phyloP scores from a whole-genome alignment of 2,329 filamentous ascomycete species.

The Aspergillus bombycis region DNA sequence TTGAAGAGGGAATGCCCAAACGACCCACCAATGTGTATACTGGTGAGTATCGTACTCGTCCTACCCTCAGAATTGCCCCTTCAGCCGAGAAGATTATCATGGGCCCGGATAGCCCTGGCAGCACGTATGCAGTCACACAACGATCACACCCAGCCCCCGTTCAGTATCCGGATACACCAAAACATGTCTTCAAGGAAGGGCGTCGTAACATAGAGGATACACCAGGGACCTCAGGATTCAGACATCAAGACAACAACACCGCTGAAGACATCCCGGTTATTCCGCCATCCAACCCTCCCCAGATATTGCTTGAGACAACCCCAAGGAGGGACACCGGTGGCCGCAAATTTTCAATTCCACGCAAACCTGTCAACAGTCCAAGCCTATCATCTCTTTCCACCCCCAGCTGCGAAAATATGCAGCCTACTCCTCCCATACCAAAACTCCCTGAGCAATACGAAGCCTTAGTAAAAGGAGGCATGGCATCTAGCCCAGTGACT shows the following conservation, averaged over 20 bases:
- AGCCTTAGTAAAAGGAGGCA: neutral
- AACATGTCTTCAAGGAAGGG: neutral
- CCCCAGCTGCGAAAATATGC: neutral
- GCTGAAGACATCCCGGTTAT: neutral
- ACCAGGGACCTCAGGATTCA: neutral
- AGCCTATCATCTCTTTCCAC: constrained; percentile 11
- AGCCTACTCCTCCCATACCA: constrained; percentile 13
- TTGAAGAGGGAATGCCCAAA: constrained; percentile 39
- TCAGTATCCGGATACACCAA: constrained; percentile 5
- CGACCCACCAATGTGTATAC: constrained; percentile 23
- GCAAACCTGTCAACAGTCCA: constrained; percentile 14
- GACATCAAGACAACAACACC: neutral
- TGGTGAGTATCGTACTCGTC: constrained; percentile 29
- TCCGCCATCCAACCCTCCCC: constrained; percentile 18
- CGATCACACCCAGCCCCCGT: constrained; percentile 2
- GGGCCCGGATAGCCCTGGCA: constrained; percentile 17
- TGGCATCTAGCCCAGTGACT: constrained; percentile 2
- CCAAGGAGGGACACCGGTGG: constrained; percentile 15
- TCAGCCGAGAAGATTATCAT: constrained; percentile 33
- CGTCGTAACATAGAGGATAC: neutral
- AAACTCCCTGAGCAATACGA: constrained; percentile 13
- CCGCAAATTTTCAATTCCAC: constrained; percentile 16
- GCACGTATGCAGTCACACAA: constrained; percentile 3
- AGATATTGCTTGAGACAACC: constrained; percentile 14
- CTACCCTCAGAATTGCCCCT: constrained; percentile 30